Evolutionary conservation across 2,329 filamentous ascomycete species (phyloP).

Genomic region (Bipolaris victoriae): DNA sequence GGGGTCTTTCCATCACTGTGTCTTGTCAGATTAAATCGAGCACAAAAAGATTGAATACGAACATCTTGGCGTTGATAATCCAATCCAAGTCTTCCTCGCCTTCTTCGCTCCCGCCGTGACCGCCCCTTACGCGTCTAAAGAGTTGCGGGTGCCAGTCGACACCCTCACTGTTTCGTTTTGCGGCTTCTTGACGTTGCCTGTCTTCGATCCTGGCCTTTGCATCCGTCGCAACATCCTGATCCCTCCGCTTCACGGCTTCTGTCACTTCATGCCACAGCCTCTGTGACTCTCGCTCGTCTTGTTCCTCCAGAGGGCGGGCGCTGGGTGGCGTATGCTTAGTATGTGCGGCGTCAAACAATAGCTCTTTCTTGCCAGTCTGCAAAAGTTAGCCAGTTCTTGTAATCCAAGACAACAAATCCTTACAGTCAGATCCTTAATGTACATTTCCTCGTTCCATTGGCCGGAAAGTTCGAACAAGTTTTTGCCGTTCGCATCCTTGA

Average conservation of each 20-base stretch:
- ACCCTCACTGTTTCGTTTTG: conserved; percentile 75
- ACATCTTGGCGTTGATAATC: conserved; percentile 91
- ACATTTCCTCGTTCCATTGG: conserved; percentile 94
- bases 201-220: conserved; percentile 98
- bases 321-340: conserved; percentile 77
- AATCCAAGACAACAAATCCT: conserved; percentile 32
- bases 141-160: conserved; percentile 87
- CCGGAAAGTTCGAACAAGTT: conserved; percentile 87
- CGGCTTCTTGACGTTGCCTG: conserved; percentile 85
- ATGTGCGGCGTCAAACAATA: conserved; percentile 85
- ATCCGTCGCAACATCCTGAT: conserved; percentile 88
- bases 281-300: conserved; percentile 89
- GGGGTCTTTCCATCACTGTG: conserved; percentile 65
- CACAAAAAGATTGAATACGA: conserved; percentile 39
- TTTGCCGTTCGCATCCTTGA: conserved; percentile 87
- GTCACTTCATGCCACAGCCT: conserved; percentile 83
- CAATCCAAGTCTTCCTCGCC: conserved; percentile 91
- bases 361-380: conserved; percentile 85
- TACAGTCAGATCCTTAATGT: conserved; percentile 81
- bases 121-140: conserved; percentile 77
- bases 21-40: conserved; percentile 11
- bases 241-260: conserved; percentile 78
- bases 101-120: conserved; percentile 73
- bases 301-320: conserved; percentile 80
- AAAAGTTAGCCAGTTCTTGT: conserved; percentile 1